Percentiles rank a stretch among this genome's conserved stretches.
These are phyloP conservation scores for Solanum rostratum DNA, from an alignment of 257 asterid genomes.

Conservation along the genomic window DNA sequence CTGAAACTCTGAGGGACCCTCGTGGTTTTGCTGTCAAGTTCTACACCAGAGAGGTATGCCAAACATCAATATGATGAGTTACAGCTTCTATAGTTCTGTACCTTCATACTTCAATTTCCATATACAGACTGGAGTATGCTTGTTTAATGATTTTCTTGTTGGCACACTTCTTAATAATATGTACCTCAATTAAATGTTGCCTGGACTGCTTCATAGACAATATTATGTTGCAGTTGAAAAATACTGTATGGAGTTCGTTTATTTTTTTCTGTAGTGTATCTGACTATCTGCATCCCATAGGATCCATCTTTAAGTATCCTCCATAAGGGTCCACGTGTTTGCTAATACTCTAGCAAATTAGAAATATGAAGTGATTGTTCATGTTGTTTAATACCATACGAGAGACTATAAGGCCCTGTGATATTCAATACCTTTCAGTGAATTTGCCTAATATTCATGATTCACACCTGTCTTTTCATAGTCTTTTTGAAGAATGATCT, in stretches of 20 bases:
- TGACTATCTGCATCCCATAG: background rate
- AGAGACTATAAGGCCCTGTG: background rate
- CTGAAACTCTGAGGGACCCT: constrained; percentile 27
- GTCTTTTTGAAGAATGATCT: background rate
- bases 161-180: background rate
- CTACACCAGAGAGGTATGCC: constrained; percentile 30
- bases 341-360: background rate
- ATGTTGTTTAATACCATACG: background rate
- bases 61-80: background rate
- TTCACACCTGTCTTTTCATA: background rate
- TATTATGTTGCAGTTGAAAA: background rate
- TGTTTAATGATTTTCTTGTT: background rate
- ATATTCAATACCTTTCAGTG: background rate
- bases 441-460: background rate
- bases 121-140: background rate
- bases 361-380: background rate
- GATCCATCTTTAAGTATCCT: background rate
- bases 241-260: background rate
- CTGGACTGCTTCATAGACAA: background rate
- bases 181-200: background rate
- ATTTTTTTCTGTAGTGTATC: background rate
- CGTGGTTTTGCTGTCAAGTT: constrained; percentile 35
- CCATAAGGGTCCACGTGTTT: background rate
- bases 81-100: background rate
- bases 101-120: background rate